A percentile compares a stretch with the other conserved stretches of the same genome.
These are phyloP conservation scores for Chrysanthemum lavandulifolium DNA, from an alignment of 129 eudicot species.

Conservation along the genomic window DNA sequence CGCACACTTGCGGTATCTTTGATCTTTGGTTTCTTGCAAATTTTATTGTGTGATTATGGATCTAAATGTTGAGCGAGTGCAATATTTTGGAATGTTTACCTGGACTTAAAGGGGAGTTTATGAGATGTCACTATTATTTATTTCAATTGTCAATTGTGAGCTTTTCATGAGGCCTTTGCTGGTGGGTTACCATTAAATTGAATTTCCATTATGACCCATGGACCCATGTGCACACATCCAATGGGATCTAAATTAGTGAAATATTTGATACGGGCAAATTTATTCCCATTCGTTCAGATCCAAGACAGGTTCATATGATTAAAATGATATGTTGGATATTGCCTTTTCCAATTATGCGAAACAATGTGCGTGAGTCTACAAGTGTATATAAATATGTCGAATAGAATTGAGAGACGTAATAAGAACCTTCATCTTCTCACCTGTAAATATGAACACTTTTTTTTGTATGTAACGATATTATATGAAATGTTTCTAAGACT, in stretches of 20 bases:
- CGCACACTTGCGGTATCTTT: background rate
- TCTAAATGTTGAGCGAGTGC: conserved; percentile 4
- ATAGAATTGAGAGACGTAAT: too few species aligned
- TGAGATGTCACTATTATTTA: background rate
- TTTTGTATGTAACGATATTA: too few species aligned
- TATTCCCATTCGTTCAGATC: background rate
- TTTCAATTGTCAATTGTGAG: background rate
- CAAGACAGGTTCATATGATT: background rate
- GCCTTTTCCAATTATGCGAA: background rate
- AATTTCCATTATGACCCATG: conserved; percentile 10
- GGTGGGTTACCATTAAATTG: conserved; percentile 8
- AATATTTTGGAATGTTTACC: background rate
- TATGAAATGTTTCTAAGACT: too few species aligned
- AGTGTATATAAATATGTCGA: too few species aligned
- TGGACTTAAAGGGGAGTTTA: background rate
- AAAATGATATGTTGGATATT: background rate
- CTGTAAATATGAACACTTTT: too few species aligned
- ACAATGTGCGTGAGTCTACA: too few species aligned
- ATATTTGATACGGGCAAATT: background rate
- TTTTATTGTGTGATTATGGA: background rate
- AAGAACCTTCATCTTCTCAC: too few species aligned
- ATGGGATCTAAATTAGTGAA: background rate
- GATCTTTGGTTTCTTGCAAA: background rate
- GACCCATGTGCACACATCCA: background rate
- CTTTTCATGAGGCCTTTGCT: background rate